Evolutionary conservation across 768 basidiomycete species (phyloP).

Genomic region (Russula lepida): DNA sequence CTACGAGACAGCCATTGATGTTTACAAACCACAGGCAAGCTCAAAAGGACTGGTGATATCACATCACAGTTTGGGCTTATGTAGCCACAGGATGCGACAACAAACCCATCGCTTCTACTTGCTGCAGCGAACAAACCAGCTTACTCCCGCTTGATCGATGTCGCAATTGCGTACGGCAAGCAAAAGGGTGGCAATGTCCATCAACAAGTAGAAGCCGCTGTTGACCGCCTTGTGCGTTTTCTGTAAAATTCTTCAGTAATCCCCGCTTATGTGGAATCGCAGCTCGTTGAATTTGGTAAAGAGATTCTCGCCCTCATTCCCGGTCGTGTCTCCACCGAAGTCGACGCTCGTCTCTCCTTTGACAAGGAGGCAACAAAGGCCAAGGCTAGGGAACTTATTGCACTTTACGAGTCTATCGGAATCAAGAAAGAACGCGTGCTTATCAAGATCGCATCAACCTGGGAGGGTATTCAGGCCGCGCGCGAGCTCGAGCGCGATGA

Average conservation of each 20-base stretch:
- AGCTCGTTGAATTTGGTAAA: constrained; percentile 97
- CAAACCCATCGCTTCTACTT: constrained; percentile 93
- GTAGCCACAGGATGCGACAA: constrained; percentile 77
- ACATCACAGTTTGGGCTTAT: background rate
- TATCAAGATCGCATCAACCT: constrained; percentile 99
- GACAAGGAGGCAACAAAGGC: constrained; percentile 88
- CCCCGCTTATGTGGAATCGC: constrained; percentile 11
- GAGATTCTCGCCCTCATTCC: constrained; percentile 94
- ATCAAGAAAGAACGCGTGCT: constrained; percentile 90
- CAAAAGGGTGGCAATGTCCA: constrained; percentile 73
- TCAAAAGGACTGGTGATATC: background rate
- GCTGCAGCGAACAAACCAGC: constrained; percentile 84
- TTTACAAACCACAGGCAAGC: constrained; percentile 85
- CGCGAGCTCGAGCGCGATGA: constrained; percentile 90
- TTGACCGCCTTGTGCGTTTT: constrained; percentile 76
- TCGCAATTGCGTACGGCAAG: constrained; percentile 68
- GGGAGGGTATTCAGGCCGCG: constrained; percentile 99
- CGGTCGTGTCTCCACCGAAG: constrained; percentile 97
- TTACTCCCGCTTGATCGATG: constrained; percentile 76
- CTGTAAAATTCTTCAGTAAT: background rate
- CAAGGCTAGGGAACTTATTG: constrained; percentile 87
- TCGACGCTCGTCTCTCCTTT: constrained; percentile 95
- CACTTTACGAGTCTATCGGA: constrained; percentile 89
- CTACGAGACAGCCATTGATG: constrained; percentile 65
- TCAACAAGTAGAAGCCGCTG: constrained; percentile 64